These are phyloP conservation scores for Pythium rishiriense DNA, from an alignment of 352 stramenopile genomes.

Conservation along the genomic window DNA sequence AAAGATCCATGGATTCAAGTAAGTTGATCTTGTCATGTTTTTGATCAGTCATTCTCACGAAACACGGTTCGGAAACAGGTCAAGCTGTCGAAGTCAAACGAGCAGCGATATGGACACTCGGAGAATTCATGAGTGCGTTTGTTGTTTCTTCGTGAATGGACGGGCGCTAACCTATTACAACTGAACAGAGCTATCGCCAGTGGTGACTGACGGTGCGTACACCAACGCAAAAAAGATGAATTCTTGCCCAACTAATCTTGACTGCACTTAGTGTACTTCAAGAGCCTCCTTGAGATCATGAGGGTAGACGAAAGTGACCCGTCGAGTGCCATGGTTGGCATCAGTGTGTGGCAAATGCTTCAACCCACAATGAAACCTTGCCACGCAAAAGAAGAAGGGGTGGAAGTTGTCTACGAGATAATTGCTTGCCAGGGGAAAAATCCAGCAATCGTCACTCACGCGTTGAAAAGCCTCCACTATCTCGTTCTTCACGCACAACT, in stretches of 20 bases:
- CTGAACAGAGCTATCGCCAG: slow-evolving; percentile 21
- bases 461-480: slow-evolving; percentile 17
- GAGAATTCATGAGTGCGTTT: slow-evolving; percentile 34
- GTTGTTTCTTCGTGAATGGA: background rate
- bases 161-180: background rate
- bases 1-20: slow-evolving; percentile 15
- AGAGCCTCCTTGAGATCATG: slow-evolving; percentile 5
- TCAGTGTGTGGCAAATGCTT: slow-evolving; percentile 27
- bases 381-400: slow-evolving; percentile 21
- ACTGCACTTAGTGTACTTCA: slow-evolving; percentile 21
- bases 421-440: background rate
- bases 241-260: background rate
- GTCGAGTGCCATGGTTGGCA: slow-evolving; percentile 6
- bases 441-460: background rate
- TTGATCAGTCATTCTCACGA: background rate
- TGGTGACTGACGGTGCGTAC: slow-evolving; percentile 15
- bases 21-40: background rate
- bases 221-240: background rate
- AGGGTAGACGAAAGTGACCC: background rate
- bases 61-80: background rate
- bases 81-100: slow-evolving; percentile 5
- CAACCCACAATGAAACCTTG: slow-evolving; percentile 24
- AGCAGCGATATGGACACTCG: slow-evolving; percentile 24
- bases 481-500: slow-evolving; percentile 22
- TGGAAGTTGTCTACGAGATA: slow-evolving; percentile 15